Percentiles rank a stretch among this genome's conserved stretches.
These are phyloP conservation scores for Cordia subcordata DNA, from an alignment of 257 asterid genomes.

Conservation along the genomic window DNA sequence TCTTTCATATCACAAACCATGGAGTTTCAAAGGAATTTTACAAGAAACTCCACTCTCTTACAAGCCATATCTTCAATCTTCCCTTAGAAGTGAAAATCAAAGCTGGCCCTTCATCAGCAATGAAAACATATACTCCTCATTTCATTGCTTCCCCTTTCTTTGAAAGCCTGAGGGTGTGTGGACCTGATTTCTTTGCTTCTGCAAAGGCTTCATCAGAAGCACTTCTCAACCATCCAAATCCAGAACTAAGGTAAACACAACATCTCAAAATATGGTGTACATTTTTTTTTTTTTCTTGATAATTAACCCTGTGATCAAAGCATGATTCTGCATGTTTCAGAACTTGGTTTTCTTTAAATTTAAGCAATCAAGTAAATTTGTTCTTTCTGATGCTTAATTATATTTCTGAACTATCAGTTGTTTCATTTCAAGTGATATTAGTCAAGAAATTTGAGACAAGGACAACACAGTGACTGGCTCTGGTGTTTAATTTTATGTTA, in stretches of 20 bases:
- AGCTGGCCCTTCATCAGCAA: conserved; percentile 50
- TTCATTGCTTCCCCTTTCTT: conserved; percentile 72
- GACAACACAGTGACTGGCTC: no score
- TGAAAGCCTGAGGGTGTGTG: conserved; percentile 60
- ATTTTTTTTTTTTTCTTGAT: not conserved
- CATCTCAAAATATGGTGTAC: not conserved
- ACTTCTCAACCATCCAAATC: conserved; percentile 29
- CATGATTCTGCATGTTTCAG: not conserved
- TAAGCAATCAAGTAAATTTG: no score
- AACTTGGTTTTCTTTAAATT: no score
- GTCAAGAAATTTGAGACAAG: no score
- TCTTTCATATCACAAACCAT: conserved; percentile 54
- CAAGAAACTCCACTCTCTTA: conserved; percentile 27
- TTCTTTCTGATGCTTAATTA: not conserved
- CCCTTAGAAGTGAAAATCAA: conserved; percentile 51
- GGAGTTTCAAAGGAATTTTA: conserved; percentile 45
- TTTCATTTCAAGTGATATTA: conserved; percentile 11
- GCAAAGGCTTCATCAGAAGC: conserved; percentile 46
- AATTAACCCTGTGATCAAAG: not conserved
- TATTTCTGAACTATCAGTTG: not conserved
- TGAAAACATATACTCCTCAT: conserved; percentile 61
- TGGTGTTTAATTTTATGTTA: no score
- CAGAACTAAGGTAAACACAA: conserved; percentile 45
- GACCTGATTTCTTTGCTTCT: conserved; percentile 59
- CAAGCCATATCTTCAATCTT: conserved; percentile 42